These are phyloP conservation scores for Metarhizium sp. DNA, from an alignment of 2,329 filamentous ascomycete genomes.

Conservation along the genomic window DNA sequence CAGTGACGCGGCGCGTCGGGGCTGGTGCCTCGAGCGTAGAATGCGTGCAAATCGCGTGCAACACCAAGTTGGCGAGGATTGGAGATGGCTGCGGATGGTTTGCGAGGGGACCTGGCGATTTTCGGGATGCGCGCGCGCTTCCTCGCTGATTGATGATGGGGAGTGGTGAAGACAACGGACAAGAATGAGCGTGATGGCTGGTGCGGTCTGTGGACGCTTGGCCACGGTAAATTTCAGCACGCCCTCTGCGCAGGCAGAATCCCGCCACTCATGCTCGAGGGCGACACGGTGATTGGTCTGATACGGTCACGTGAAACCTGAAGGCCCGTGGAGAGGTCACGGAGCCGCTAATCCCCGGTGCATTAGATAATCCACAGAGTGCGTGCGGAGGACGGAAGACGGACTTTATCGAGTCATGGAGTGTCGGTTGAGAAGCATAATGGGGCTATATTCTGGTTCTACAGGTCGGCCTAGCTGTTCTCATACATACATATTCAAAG, in stretches of 20 bases:
- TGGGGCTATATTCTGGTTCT: no score
- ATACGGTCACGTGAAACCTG: neutral
- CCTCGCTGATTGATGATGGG: conserved; percentile 40
- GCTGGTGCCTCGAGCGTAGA: conserved; percentile 29
- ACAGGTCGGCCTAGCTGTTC: no score
- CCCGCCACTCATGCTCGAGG: conserved; percentile 15
- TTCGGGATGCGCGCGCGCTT: conserved; percentile 47
- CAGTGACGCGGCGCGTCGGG: conserved; percentile 30
- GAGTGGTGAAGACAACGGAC: conserved; percentile 43
- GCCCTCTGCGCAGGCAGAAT: conserved; percentile 20
- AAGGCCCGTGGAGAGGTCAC: neutral
- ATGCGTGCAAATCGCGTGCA: conserved; percentile 45
- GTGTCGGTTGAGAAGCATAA: no score
- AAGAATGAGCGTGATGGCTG: conserved; percentile 40
- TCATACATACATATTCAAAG: neutral
- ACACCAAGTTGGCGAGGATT: conserved; percentile 41
- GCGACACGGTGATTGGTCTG: neutral
- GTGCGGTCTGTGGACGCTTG: conserved; percentile 28
- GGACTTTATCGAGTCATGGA: no score
- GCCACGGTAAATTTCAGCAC: conserved; percentile 36
- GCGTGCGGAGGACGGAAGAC: neutral
- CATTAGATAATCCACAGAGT: neutral
- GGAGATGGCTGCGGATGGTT: conserved; percentile 50
- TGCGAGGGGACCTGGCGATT: conserved; percentile 50
- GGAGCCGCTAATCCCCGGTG: neutral